phyloP scores from a whole-genome alignment of 805 yeast species.

The Saccharomycopsis selenospora region DNA sequence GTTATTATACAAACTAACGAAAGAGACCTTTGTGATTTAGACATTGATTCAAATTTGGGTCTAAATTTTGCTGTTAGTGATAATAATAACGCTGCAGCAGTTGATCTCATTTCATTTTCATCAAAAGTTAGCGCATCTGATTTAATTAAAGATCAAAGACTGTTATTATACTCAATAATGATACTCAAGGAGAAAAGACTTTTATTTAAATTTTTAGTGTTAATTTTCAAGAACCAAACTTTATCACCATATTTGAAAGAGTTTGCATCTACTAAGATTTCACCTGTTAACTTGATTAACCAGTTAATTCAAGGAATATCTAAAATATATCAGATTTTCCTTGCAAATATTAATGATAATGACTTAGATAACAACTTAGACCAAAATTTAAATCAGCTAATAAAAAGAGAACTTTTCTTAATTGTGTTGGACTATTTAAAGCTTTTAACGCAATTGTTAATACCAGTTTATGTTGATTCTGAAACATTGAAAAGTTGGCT shows the following conservation, averaged over 20 bases:
- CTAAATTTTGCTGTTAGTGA: conserved; percentile 23
- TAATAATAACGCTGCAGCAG: conserved; percentile 7
- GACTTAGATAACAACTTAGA: conserved; percentile 8
- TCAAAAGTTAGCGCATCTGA: not conserved
- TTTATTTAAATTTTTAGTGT: conserved; percentile 6
- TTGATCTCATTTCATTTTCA: conserved; percentile 1
- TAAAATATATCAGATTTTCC: conserved; percentile 22
- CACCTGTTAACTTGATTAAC: not conserved
- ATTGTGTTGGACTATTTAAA: conserved; percentile 32
- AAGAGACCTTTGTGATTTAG: conserved; percentile 11
- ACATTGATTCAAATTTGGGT: conserved; percentile 9
- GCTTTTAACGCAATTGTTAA: conserved; percentile 34
- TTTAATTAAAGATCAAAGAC: conserved; percentile 3
- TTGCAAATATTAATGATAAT: conserved; percentile 13
- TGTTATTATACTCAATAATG: conserved; percentile 9
- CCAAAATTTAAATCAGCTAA: not conserved
- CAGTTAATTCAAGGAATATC: conserved; percentile 19
- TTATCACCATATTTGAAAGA: conserved; percentile 2
- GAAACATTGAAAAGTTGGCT: conserved; percentile 48
- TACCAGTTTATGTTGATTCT: conserved; percentile 32
- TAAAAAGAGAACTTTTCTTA: conserved; percentile 29
- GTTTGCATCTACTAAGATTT: not conserved
- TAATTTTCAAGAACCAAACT: conserved; percentile 12
- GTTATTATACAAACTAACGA: conserved; percentile 35
- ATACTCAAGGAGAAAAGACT: conserved; percentile 15